A percentile compares a stretch with the other conserved stretches of the same genome.
Conservation (phyloP, 352 stramenopile species). For the Phytophthora pluvialis region DNA sequence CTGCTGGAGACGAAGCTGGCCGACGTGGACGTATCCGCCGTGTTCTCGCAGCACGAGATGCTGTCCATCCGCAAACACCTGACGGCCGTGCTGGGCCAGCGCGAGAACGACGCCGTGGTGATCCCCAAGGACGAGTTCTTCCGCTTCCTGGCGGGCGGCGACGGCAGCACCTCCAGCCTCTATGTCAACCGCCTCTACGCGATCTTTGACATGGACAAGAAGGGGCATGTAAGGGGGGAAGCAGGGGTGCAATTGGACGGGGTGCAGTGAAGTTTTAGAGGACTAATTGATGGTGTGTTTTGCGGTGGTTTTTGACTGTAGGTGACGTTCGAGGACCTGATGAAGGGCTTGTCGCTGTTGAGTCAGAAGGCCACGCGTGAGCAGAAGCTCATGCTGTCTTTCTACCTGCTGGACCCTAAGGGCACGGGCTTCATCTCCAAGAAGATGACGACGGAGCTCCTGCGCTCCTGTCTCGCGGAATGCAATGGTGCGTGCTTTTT, state of each 20-base stretch:
- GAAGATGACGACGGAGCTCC: conserved; percentile 81
- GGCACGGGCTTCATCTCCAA: conserved; percentile 85
- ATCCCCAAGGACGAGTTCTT: conserved; percentile 91
- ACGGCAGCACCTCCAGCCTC: conserved; percentile 69
- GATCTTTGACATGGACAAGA: conserved; percentile 85
- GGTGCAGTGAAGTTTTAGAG: neutral
- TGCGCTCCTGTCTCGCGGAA: conserved; percentile 86
- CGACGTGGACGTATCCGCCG: conserved; percentile 71
- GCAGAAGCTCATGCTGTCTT: conserved; percentile 88
- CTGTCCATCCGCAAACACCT: conserved; percentile 81
- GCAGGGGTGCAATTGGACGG: neutral
- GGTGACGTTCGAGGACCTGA: conserved; percentile 86
- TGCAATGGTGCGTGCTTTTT: conserved; percentile 63
- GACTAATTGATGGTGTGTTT: neutral
- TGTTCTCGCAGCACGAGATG: conserved; percentile 84
- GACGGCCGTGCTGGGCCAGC: conserved; percentile 66
- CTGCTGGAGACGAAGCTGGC: conserved; percentile 74
- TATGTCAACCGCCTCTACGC: conserved; percentile 88
- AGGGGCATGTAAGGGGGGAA: conserved; percentile 53
- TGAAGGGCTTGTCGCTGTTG: conserved; percentile 80
- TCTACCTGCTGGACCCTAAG: conserved; percentile 83
- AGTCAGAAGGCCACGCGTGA: conserved; percentile 88
- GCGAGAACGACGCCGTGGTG: conserved; percentile 70
- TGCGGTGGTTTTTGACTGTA: conserved; percentile 23
- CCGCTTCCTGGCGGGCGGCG: conserved; percentile 77